Evolutionary conservation across 495 filamentous ascomycete genomes (phyloP).

Genomic region (Glarea lozoyensis): DNA sequence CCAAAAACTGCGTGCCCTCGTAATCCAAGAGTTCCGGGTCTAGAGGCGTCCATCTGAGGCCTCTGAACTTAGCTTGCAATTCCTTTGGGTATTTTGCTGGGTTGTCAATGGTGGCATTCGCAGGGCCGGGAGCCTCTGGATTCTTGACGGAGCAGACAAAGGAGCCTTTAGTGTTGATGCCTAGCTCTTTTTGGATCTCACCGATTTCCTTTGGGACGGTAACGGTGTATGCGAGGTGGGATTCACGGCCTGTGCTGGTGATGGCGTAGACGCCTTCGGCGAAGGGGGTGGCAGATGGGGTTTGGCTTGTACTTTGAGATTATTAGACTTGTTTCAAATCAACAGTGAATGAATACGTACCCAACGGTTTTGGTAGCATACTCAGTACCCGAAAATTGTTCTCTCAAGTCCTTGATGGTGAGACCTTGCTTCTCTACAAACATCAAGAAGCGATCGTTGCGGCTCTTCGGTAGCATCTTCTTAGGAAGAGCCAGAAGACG

Average conservation of each 20-base stretch:
- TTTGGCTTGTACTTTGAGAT: constrained; percentile 47
- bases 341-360: too few species aligned
- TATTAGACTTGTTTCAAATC: background rate
- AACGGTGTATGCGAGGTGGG: constrained; percentile 74
- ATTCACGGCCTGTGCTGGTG: constrained; percentile 57
- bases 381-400: constrained; percentile 53
- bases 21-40: constrained; percentile 72
- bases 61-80: constrained; percentile 64
- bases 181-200: constrained; percentile 70
- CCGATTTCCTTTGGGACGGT: constrained; percentile 65
- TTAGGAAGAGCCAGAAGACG: constrained; percentile 77
- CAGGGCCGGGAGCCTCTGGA: constrained; percentile 57
- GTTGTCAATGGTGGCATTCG: constrained; percentile 53
- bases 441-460: constrained; percentile 64
- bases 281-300: constrained; percentile 62
- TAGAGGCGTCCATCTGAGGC: constrained; percentile 64
- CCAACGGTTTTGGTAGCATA: constrained; percentile 75
- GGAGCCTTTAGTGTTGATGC: constrained; percentile 60
- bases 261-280: constrained; percentile 86
- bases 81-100: constrained; percentile 64
- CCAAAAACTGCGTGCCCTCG: constrained; percentile 68
- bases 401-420: constrained; percentile 61
- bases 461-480: constrained; percentile 69
- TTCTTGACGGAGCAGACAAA: constrained; percentile 79
- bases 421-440: constrained; percentile 74